Base-by-base conservation (phyloP, 306 rosid genomes). In the Cucurbita ficifolia region DNA sequence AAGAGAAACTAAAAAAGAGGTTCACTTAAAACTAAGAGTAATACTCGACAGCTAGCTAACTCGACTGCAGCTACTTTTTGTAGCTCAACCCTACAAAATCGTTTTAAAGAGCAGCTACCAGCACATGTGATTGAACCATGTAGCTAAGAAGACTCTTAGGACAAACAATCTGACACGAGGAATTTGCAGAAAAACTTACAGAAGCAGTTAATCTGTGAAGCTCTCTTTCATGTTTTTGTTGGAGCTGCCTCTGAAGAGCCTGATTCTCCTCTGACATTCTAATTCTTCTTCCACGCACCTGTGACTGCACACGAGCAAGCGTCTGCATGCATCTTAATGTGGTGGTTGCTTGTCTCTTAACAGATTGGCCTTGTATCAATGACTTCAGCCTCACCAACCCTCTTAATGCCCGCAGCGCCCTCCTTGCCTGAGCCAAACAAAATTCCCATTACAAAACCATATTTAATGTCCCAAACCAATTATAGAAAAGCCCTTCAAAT, bases 321-420 rank as follows among this genome's bases (percentile, higher is more conserved):
- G 97, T 91, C 83, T 95, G 99, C 97, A 95, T 91, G 84, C 92
- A 89, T 81, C 77, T 87, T 63, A 95, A 87, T 21, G 97, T 82
- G 42, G 86, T 82, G 17, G 90, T 80, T 38, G 90, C 88, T 83
- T 95, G 99, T 42, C 96, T 78, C 83, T 91, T 89, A 72, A 91
- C 96, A 35, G 85, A 83, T 77, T 89, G 90, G 38, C 95, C 96
- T 74, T 86, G 77, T n/a, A 91, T 79, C 87, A 91, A 76, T 24
- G 88, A 78, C 73, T 79, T 91, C 89, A 95, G 81, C 89, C 97
- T 86, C 70, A 80, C 91, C 84, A 95, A 82, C 68, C 96, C 96
- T 81, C 85, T 86, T 85, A 89, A 78, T 46, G 88, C 92, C 38
- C 86, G 86, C 79, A 88, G 80, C 24, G 87, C 82, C 80, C 89